Evolutionary conservation across 1,139 yeast species (phyloP).

Genomic region (Lipomyces yarrowii): DNA sequence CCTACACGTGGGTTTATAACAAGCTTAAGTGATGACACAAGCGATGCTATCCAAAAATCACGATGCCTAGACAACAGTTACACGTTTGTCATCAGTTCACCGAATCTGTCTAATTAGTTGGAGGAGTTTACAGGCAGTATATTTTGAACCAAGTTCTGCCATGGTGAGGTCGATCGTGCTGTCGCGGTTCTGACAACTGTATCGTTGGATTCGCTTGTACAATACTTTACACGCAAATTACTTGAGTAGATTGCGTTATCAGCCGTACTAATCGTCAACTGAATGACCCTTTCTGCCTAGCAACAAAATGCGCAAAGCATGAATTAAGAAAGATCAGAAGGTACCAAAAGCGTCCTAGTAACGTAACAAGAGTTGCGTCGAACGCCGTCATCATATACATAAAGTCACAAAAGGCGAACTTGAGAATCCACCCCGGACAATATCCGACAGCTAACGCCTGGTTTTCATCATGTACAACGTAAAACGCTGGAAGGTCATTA

Average conservation of each 20-base stretch:
- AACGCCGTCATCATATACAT: constrained; percentile 30
- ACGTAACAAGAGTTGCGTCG: constrained; percentile 34
- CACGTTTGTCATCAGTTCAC: too few species aligned
- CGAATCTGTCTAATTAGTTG: too few species aligned
- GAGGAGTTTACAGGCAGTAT: too few species aligned
- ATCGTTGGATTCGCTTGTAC: too few species aligned
- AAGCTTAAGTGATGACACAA: too few species aligned
- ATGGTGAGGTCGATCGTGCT: too few species aligned
- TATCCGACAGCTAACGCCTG: constrained; percentile 28
- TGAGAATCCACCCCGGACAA: constrained; percentile 1
- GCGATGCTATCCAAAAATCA: too few species aligned
- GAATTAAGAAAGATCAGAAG: constrained; percentile 10
- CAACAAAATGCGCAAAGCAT: background rate
- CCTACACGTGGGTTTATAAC: too few species aligned
- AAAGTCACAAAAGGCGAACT: background rate
- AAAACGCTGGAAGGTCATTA: constrained; percentile 33
- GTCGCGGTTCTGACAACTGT: too few species aligned
- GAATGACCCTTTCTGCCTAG: background rate
- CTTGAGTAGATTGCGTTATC: background rate
- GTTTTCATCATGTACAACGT: constrained; percentile 32
- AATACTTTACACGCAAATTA: background rate
- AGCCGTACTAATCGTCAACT: background rate
- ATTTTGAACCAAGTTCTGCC: too few species aligned
- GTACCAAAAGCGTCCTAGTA: constrained; percentile 27
- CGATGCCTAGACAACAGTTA: too few species aligned